Evolutionary conservation across 2,329 filamentous ascomycete species (phyloP).

Genomic region (Aspergillus sp.): DNA sequence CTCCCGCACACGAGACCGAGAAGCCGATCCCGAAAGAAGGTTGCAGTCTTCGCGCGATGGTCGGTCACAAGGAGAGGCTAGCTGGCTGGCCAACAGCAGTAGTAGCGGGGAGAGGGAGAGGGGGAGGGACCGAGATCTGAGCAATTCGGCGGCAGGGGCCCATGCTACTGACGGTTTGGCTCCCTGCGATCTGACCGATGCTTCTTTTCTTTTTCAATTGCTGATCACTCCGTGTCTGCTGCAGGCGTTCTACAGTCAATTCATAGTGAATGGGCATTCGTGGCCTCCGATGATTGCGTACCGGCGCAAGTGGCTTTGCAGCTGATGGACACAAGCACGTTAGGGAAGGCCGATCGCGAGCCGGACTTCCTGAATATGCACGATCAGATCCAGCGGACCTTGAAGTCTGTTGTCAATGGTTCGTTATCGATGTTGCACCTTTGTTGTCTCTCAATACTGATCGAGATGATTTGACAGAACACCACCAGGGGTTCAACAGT

Average conservation of each 20-base stretch:
- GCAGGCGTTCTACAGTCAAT: slow-evolving; percentile 74
- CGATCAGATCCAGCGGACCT: slow-evolving; percentile 81
- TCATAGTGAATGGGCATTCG: slow-evolving; percentile 84
- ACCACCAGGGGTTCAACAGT: slow-evolving; percentile 98
- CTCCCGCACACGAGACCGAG: slow-evolving; percentile 36
- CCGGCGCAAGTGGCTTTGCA: slow-evolving; percentile 94
- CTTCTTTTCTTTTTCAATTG: neutral
- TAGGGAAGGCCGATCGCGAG: slow-evolving; percentile 88
- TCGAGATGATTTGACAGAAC: slow-evolving; percentile 55
- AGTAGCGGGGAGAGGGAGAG: slow-evolving; percentile 23
- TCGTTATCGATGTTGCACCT: slow-evolving; percentile 9
- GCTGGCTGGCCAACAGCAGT: slow-evolving; percentile 18
- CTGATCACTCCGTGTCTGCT: slow-evolving; percentile 6
- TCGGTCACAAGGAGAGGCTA: slow-evolving; percentile 21
- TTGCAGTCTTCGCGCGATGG: slow-evolving; percentile 29
- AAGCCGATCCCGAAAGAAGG: slow-evolving; percentile 27
- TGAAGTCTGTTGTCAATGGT: slow-evolving; percentile 90
- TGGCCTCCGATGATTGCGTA: slow-evolving; percentile 84
- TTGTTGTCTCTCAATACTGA: slow-evolving; percentile 8
- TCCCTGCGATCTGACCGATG: neutral
- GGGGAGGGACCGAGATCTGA: slow-evolving; percentile 12
- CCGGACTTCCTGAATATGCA: slow-evolving; percentile 80
- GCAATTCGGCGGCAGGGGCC: slow-evolving; percentile 21
- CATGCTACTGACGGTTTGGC: slow-evolving; percentile 39
- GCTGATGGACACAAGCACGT: slow-evolving; percentile 88